A percentile compares a stretch with the other conserved stretches of the same genome.
These are phyloP conservation scores for Boletus barrowsii DNA, from an alignment of 768 basidiomycete genomes.

Conservation along the genomic window DNA sequence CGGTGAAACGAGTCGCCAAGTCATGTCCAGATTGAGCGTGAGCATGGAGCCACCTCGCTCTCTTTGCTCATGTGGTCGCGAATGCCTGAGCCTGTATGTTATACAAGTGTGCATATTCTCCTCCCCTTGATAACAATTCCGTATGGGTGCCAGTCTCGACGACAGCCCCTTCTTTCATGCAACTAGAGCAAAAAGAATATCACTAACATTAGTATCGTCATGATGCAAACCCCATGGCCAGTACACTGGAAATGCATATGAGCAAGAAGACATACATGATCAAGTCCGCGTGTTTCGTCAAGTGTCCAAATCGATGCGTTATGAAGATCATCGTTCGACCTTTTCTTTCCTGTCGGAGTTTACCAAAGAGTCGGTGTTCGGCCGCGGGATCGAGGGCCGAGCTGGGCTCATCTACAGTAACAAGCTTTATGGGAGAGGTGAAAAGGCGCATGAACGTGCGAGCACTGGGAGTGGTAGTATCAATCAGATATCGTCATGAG, in stretches of 20 bases:
- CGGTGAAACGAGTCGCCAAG: no score
- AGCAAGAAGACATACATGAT: conserved; percentile 31
- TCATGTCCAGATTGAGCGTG: no score
- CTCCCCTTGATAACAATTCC: conserved; percentile 26
- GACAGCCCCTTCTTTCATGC: conserved; percentile 33
- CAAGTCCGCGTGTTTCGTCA: conserved; percentile 36
- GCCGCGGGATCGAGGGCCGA: conserved; percentile 38
- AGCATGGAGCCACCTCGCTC: no score
- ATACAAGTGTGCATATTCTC: conserved; percentile 35
- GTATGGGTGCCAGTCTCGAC: conserved; percentile 34
- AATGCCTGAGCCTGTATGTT: conserved; percentile 34
- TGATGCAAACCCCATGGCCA: neutral
- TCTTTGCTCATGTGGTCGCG: neutral
- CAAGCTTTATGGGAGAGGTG: conserved; percentile 28
- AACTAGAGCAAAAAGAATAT: conserved; percentile 15
- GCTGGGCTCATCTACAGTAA: conserved; percentile 38
- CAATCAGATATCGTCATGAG: neutral
- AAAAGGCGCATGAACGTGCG: conserved; percentile 42
- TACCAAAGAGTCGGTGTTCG: conserved; percentile 32
- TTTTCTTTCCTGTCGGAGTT: conserved; percentile 25
- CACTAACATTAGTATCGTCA: neutral
- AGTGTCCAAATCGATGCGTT: conserved; percentile 39
- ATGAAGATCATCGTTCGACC: conserved; percentile 41
- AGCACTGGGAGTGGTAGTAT: conserved; percentile 17
- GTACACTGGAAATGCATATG: no score